These are phyloP conservation scores for Gracilaria domingensis DNA, from an alignment of 23 red algal genomes.

Conservation along the genomic window DNA sequence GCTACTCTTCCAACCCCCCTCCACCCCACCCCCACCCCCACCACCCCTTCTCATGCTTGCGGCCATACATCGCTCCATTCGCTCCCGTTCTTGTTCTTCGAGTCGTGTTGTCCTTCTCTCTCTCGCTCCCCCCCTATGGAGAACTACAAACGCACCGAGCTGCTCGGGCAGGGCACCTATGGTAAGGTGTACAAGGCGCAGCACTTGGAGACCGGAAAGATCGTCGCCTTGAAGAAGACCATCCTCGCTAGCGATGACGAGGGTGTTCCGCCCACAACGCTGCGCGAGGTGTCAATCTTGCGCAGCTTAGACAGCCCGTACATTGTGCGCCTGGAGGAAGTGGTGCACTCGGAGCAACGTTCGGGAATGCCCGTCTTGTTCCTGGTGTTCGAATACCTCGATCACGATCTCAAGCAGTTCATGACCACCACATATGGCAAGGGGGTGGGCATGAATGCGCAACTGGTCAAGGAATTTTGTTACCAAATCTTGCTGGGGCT, in stretches of 20 bases:
- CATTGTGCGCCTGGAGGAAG: constrained; percentile 90
- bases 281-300: constrained; percentile 96
- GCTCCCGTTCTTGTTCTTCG: background rate
- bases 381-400: constrained; percentile 95
- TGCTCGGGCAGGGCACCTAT: constrained; percentile 96
- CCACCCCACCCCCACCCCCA: background rate
- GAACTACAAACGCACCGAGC: constrained; percentile 86
- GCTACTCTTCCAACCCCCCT: background rate
- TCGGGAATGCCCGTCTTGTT: constrained; percentile 82
- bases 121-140: constrained; percentile 76
- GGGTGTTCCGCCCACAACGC: constrained; percentile 94
- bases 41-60: constrained; percentile 11
- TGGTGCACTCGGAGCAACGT: constrained; percentile 84
- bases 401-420: constrained; percentile 99
- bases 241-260: constrained; percentile 91
- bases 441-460: constrained; percentile 54
- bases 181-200: constrained; percentile 99
- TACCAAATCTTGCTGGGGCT: constrained; percentile 96
- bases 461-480: constrained; percentile 82
- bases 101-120: background rate
- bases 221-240: constrained; percentile 98
- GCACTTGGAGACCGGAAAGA: constrained; percentile 81
- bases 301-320: constrained; percentile 77
- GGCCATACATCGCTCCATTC: background rate
- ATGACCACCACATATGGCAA: constrained; percentile 80